Evolutionary conservation across 371 early-diverging fungal species (phyloP), one percentile per base, ranked within the genome.

Genomic region (Actinomortierella ambigua): DNA sequence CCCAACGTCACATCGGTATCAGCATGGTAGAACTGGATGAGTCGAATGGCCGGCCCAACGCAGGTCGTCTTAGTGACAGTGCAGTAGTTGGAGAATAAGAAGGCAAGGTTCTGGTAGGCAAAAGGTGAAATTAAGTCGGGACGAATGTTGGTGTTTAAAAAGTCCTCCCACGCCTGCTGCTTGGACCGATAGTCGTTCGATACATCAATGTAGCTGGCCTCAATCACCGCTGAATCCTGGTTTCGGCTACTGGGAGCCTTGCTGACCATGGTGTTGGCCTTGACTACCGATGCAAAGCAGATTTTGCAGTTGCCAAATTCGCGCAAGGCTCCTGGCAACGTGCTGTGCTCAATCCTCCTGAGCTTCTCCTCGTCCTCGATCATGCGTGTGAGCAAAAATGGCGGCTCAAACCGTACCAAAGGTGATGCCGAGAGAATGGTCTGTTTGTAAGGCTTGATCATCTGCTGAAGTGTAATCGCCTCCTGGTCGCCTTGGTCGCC

Each of bases 1-100:
- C 95, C 97, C 1, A 98, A 78, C 0, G 95, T 91, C 55, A 90
- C 80, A 69, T 98, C 98, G 5, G 87, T 83, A 15, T 82, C 81
- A n/a, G 73, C 55, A 14, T 80, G 75, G 64, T 97, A 95, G 55
- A 92, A 98, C 42, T 92, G 88, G 46, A 96, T 90, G 24, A 85
- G 55, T 26, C 89, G 89, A 24, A 88, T 76, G 39, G 87, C 85
- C 0, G 95, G 93, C 1, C 85, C 83, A 27, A 84, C 82, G 44
- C 96, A 96, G 1, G 91, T 88, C 3, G 85, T 75, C 14, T 83
- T 78, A 3, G 88, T 88, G 0, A 80, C 77, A 1, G 82, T 82
- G 57, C 89, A 90, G 0, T 91, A 80, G 54, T 84, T 90, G 0
- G 89, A 89, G 68, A 86, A 93, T 5, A 94, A 77, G 0, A 91